Evolutionary conservation across 139 green algal species (phyloP), one percentile per base, ranked within the genome.

Genomic region (Chara braunii): DNA sequence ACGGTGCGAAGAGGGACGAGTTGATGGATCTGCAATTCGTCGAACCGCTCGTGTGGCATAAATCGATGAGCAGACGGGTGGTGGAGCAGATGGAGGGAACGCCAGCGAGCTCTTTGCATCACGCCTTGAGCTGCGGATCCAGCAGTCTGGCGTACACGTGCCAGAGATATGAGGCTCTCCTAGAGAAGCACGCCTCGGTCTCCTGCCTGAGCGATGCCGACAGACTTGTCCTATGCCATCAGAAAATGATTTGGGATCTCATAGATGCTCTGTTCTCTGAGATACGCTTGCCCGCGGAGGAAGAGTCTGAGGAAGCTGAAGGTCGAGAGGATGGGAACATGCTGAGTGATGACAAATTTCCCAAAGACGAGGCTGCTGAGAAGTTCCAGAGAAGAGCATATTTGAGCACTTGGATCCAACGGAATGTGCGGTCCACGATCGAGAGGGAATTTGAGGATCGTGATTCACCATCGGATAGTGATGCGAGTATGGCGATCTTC

Each of bases 201-300:
- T 28, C 43, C 8, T 58, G 43, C 0, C 29, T 40, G 23, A 22
- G 0, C 7, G 35, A 32, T 37, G 7, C 30, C 36, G 56, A 43
- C 24, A 53, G 6, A 11, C 50, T 42, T 14, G 50, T 74, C 29
- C 50, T 81, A 48, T 58, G 51, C 18, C 80, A 88, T 57, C 77
- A 87, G 69, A 45, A 59, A 1, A 74, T 83, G 36, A 75, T 80
- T 26, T 94, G 87, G 87, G 65, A 82, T 58, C 74, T 94, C 35
- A 2, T 92, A 9, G 51, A 85, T 37, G 77, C 82, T 37, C 72
- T 87, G 12, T 87, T 87, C 43, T 50, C 59, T 11, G 58, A 29
- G 5, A n/a, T 24, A 26, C 24, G 28, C 0, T 31, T 4, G 1
- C 44, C 29, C 29, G 48, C 52, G 45, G 64, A 56, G 7, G 57